phyloP scores from a whole-genome alignment of 352 stramenopile genomes.

The Saprolegnia diclina region DNA sequence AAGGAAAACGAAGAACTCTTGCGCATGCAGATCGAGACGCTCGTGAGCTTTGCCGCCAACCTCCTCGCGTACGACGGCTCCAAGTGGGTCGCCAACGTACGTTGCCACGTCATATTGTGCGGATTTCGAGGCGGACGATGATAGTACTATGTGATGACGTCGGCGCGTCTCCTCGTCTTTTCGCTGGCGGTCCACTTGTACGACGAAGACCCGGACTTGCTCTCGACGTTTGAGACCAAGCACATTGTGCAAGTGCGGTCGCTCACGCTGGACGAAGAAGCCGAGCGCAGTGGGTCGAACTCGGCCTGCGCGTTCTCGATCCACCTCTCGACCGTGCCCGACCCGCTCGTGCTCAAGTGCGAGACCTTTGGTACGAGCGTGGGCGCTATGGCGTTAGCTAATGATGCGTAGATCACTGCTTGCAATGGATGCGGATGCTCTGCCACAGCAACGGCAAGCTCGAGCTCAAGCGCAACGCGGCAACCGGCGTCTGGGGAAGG shows the following conservation, averaged over 20 bases:
- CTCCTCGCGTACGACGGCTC: constrained; percentile 79
- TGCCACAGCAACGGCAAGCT: constrained; percentile 81
- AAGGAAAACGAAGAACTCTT: constrained; percentile 82
- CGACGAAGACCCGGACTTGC: constrained; percentile 80
- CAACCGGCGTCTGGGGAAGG: constrained; percentile 66
- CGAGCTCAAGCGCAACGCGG: constrained; percentile 84
- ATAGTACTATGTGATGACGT: constrained; percentile 79
- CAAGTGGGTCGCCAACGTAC: constrained; percentile 78
- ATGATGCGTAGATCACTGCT: constrained; percentile 73
- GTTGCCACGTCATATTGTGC: not conserved
- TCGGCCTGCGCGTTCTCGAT: constrained; percentile 13
- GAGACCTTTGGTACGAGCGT: constrained; percentile 61
- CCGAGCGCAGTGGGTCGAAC: constrained; percentile 34
- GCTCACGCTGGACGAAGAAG: constrained; percentile 52
- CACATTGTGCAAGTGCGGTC: constrained; percentile 72
- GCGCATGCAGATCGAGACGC: constrained; percentile 71
- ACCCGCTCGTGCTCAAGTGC: constrained; percentile 66
- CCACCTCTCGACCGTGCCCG: not conserved
- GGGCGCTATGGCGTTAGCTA: no score
- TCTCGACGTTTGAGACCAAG: constrained; percentile 74
- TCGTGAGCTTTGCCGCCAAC: constrained; percentile 78
- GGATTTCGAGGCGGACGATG: no score
- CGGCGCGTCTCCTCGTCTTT: constrained; percentile 66
- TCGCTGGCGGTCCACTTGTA: constrained; percentile 80
- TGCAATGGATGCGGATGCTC: constrained; percentile 84